Conservation (phyloP, 2,329 filamentous ascomycete species). For the Intubia oerlemansii region DNA sequence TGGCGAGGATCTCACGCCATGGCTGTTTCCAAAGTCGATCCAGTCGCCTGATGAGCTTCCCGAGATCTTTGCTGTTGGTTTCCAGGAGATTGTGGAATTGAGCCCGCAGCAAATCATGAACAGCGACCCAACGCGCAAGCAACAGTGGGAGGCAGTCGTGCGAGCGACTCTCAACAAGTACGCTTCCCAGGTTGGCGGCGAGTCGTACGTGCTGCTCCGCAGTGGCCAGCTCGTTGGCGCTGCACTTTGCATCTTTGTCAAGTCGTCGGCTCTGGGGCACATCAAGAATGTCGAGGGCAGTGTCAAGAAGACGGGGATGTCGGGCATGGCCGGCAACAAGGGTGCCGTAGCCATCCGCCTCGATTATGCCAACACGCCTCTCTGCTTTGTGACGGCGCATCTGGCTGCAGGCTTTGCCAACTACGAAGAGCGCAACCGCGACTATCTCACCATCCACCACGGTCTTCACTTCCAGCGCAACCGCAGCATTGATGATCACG, state of each 20-base stretch:
- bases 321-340: conserved; percentile 95
- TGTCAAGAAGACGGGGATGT: conserved; percentile 86
- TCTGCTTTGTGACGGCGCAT: conserved; percentile 94
- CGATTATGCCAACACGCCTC: conserved; percentile 77
- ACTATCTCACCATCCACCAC: conserved; percentile 74
- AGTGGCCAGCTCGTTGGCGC: conserved; percentile 91
- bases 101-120: conserved; percentile 99
- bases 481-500: conserved; percentile 74
- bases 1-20: conserved; percentile 59
- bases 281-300: conserved; percentile 96
- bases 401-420: conserved; percentile 90
- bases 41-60: conserved; percentile 40
- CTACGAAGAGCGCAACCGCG: conserved; percentile 85
- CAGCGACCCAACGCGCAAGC: conserved; percentile 70
- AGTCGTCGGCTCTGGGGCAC: conserved; percentile 48
- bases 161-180: conserved; percentile 54
- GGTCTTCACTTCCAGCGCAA: conserved; percentile 84
- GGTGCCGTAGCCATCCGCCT: conserved; percentile 91
- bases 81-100: conserved; percentile 96
- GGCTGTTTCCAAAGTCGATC: conserved; percentile 46
- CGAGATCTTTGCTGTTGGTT: conserved; percentile 75
- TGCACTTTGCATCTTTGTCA: conserved; percentile 80
- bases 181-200: conserved; percentile 39
- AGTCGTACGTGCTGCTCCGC: conserved; percentile 72
- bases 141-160: conserved; percentile 71